These are phyloP conservation scores for Xerophyta viscosa DNA, from an alignment of 106 monocot genomes.

Conservation along the genomic window DNA sequence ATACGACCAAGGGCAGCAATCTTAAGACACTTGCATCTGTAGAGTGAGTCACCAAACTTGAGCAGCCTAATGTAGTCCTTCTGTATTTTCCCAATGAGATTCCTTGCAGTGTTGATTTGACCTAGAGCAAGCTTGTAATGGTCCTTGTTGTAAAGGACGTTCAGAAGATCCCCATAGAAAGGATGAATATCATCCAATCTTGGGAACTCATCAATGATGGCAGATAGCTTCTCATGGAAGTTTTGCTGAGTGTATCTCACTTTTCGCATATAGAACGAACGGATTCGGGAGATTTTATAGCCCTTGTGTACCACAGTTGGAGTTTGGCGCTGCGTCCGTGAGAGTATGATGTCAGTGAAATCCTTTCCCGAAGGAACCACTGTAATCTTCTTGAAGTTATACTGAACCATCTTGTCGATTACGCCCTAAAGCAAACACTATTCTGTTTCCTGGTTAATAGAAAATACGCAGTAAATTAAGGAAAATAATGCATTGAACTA, in stretches of 20 bases:
- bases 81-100: conserved; percentile 69
- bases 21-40: conserved; percentile 90
- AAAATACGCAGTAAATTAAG: too few relatives aligned
- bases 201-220: conserved; percentile 85
- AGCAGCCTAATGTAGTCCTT: conserved; percentile 87
- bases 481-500: too few relatives aligned
- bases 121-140: conserved; percentile 98
- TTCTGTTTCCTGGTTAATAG: too few relatives aligned
- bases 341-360: conserved; percentile 84
- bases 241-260: conserved; percentile 87
- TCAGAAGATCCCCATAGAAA: conserved; percentile 87
- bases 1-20: conserved; percentile 92
- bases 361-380: conserved; percentile 85
- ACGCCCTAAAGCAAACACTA: too few relatives aligned
- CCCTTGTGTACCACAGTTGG: conserved; percentile 99
- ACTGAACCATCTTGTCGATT: conserved; percentile 90
- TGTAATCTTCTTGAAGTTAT: conserved; percentile 95
- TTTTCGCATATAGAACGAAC: conserved; percentile 94
- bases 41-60: conserved; percentile 96
- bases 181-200: conserved; percentile 85
- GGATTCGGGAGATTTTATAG: conserved; percentile 77
- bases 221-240: conserved; percentile 81
- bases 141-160: conserved; percentile 93
- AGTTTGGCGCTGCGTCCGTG: conserved; percentile 91
- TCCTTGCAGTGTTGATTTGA: conserved; percentile 88